Conservation (phyloP, 2,329 filamentous ascomycete genomes). For the Septoria linicola region DNA sequence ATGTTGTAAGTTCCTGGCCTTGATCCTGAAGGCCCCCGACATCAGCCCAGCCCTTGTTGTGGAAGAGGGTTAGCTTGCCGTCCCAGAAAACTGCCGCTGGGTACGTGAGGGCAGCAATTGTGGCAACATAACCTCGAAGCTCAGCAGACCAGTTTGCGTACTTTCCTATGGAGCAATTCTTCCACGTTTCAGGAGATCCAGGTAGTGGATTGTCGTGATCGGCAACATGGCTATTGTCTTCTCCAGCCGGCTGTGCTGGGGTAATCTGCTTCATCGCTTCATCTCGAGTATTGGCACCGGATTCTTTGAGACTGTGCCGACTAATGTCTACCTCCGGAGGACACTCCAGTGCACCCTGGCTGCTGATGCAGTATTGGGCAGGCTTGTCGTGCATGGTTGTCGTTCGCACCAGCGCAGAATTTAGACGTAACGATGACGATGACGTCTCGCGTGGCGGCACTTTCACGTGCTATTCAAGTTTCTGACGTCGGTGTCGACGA, state of each 20-base stretch:
- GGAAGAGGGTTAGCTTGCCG: slow-evolving; percentile 39
- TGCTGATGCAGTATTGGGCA: too few relatives aligned
- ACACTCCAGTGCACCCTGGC: too few relatives aligned
- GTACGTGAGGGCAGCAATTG: slow-evolving; percentile 43
- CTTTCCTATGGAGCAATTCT: slow-evolving; percentile 34
- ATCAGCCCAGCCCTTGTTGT: slow-evolving; percentile 46
- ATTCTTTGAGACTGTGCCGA: neutral
- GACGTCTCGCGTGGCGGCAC: too few relatives aligned
- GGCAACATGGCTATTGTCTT: neutral
- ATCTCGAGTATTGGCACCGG: slow-evolving; percentile 2
- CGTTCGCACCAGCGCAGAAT: too few relatives aligned
- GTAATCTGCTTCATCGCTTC: slow-evolving; percentile 18
- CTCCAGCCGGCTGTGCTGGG: slow-evolving; percentile 2
- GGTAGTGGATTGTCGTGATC: slow-evolving; percentile 17
- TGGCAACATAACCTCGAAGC: slow-evolving; percentile 31
- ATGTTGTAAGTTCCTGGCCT: slow-evolving; percentile 38
- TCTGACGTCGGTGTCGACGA: too few relatives aligned
- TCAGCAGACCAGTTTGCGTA: slow-evolving; percentile 40
- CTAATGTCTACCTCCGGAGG: neutral
- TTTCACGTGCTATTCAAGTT: too few relatives aligned
- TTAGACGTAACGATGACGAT: too few relatives aligned
- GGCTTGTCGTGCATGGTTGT: too few relatives aligned
- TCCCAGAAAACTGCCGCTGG: slow-evolving; percentile 47
- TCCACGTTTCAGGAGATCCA: slow-evolving; percentile 18
- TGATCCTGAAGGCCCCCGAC: slow-evolving; percentile 34